A percentile compares a stretch with the other conserved stretches of the same genome.
Conservation (phyloP, 2,329 filamentous ascomycete species). For the Aspergillus tubingensis region DNA sequence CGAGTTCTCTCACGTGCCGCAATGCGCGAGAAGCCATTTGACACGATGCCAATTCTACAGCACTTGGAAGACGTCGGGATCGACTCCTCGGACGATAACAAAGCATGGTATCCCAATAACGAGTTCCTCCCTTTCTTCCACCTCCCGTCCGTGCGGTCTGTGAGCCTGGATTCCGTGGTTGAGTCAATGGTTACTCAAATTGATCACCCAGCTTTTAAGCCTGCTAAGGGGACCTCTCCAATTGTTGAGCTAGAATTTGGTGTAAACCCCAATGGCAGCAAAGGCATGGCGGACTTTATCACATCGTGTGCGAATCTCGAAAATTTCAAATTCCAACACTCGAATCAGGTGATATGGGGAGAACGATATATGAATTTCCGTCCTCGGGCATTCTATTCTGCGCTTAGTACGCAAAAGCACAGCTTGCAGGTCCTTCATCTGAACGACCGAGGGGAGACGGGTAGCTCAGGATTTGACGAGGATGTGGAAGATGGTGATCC, state of each 20-base stretch:
- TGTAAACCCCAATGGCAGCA: not conserved
- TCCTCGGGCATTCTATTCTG: slow-evolving; percentile 7
- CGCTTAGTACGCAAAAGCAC: slow-evolving; percentile 14
- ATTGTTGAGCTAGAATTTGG: not conserved
- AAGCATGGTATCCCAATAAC: not conserved
- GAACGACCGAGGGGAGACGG: not conserved
- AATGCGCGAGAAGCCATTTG: not conserved
- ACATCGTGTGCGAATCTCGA: slow-evolving; percentile 18
- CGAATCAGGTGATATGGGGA: slow-evolving; percentile 2
- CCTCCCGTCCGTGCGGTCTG: slow-evolving; percentile 1
- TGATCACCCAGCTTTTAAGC: not conserved
- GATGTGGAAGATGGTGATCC: too few species aligned
- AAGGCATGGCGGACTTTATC: slow-evolving; percentile 15
- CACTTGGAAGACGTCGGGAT: not conserved
- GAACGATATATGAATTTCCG: slow-evolving; percentile 5
- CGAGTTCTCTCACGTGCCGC: not conserved
- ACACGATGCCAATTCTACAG: not conserved
- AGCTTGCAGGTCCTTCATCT: slow-evolving; percentile 16
- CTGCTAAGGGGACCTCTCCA: not conserved
- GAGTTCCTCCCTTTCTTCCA: slow-evolving; percentile 8
- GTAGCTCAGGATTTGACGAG: too few species aligned
- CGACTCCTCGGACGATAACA: not conserved
- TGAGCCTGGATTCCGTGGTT: not conserved
- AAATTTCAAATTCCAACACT: slow-evolving; percentile 17
- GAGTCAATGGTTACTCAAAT: not conserved